Percentiles rank a stretch among this genome's conserved stretches.
Conservation (phyloP, 257 asterid species). For the Echites panduratus region DNA sequence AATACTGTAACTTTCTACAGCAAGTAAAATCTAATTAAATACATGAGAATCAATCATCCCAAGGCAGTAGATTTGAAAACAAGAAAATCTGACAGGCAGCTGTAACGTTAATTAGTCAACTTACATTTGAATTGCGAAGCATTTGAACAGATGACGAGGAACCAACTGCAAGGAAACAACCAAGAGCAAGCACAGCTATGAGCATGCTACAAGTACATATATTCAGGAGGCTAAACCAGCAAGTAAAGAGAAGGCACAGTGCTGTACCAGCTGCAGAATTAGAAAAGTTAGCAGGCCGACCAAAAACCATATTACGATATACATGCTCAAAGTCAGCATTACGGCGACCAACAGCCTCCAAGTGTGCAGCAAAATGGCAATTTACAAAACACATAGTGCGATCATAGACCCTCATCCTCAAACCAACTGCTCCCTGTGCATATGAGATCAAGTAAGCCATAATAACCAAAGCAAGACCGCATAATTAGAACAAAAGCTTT, state of each 20-base stretch:
- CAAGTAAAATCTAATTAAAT: slow-evolving; percentile 10
- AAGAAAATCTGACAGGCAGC: slow-evolving; percentile 16
- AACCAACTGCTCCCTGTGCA: slow-evolving; percentile 95
- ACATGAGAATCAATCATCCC: slow-evolving; percentile 4
- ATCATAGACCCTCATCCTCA: slow-evolving; percentile 85
- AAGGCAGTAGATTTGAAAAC: neutral
- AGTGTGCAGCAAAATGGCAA: slow-evolving; percentile 98
- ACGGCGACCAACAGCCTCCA: slow-evolving; percentile 86
- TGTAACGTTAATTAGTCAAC: slow-evolving; percentile 29
- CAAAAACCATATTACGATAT: slow-evolving; percentile 73
- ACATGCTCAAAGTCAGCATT: slow-evolving; percentile 97
- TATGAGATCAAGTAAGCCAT: slow-evolving; percentile 19
- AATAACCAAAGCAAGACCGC: slow-evolving; percentile 9
- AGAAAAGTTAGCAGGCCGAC: slow-evolving; percentile 64
- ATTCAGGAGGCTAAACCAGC: slow-evolving; percentile 46
- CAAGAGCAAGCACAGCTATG: slow-evolving; percentile 46
- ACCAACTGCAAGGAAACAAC: slow-evolving; percentile 66
- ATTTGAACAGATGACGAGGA: slow-evolving; percentile 67
- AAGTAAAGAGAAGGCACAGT: slow-evolving; percentile 36
- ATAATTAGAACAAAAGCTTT: neutral
- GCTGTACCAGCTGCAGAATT: slow-evolving; percentile 71
- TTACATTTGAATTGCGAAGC: slow-evolving; percentile 69
- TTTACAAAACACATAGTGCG: slow-evolving; percentile 84
- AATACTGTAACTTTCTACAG: slow-evolving; percentile 11
- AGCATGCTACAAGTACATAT: slow-evolving; percentile 25